Base-by-base conservation (phyloP, 2,329 filamentous ascomycete genomes). In the Aspergillus eucalypticola region DNA sequence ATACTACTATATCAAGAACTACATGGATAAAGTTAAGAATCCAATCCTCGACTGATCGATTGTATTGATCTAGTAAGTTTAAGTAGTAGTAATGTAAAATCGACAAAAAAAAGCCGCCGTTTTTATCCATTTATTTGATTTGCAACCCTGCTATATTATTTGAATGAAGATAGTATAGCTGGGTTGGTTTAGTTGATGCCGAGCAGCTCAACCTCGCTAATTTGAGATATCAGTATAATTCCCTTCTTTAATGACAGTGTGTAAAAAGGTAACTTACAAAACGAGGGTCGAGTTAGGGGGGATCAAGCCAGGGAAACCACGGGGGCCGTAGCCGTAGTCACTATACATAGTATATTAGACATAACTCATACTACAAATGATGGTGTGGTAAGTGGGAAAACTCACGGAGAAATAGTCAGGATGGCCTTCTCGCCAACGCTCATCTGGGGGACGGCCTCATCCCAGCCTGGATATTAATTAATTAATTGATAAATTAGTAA, bases 351-450 rank as follows among this genome's bases (percentile, higher is more conserved):
- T 58, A 25, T 35, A 19, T 27, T 32, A 32, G 29, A n/a, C n/a
- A n/a, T n/a, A n/a, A n/a, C n/a, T n/a, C n/a, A n/a, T n/a, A n/a
- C n/a, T n/a, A n/a, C n/a, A n/a, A n/a, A n/a, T n/a, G n/a, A n/a
- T n/a, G n/a, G n/a, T n/a, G n/a, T n/a, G n/a, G n/a, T n/a, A n/a
- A n/a, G n/a, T n/a, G n/a, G n/a, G 2, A 21, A 21, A 21, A 21
- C 23, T 76, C 83, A 92, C 89, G 85, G 83, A 64, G 88, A 85
- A 74, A 98, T 97, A 67, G 88, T 89, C 66, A 99, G 83, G 54
- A 86, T 90, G 56, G 92, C 88, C 82, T 91, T 94, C 85, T 98
- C 94, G 75, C 94, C 93, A 60, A 96, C 82, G 74, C 89, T 88
- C 94, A 99, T 97, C 73, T 86, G 82, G 53, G 82, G 80, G 56